Evolutionary conservation across 257 asterid species (phyloP).

Genomic region (Solanum virginianum): DNA sequence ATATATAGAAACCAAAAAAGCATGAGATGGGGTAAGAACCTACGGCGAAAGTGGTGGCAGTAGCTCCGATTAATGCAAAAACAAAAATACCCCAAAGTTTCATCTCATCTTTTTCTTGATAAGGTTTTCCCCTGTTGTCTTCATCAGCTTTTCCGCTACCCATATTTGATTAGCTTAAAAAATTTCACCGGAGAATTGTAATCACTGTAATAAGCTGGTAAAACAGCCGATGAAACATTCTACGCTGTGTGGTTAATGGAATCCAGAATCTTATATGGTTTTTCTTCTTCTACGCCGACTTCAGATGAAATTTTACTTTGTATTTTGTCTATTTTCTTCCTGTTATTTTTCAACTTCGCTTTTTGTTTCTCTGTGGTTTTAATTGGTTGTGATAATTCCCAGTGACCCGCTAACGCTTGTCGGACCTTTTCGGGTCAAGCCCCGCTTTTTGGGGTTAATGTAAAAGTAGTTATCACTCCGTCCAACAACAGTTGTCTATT

Average conservation of each 20-base stretch:
- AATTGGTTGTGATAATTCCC: not conserved
- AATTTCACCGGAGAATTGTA: not conserved
- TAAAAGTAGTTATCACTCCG: not conserved
- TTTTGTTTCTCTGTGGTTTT: not conserved
- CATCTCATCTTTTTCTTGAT: slow-evolving; percentile 29
- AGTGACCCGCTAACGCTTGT: not conserved
- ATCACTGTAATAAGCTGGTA: not conserved
- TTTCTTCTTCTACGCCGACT: not conserved
- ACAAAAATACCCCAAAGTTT: slow-evolving; percentile 50
- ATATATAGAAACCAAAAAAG: not conserved
- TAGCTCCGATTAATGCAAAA: slow-evolving; percentile 75
- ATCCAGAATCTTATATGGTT: not conserved
- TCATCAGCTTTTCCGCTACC: not conserved
- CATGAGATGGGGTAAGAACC: slow-evolving; percentile 4
- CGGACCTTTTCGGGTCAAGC: not conserved
- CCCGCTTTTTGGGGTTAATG: too few relatives aligned
- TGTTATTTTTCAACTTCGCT: not conserved
- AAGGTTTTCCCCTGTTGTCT: slow-evolving; percentile 25
- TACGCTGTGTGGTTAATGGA: not conserved
- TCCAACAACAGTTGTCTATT: too few relatives aligned
- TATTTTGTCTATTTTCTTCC: not conserved
- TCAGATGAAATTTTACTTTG: not conserved
- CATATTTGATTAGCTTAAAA: not conserved
- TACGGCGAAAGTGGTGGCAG: slow-evolving; percentile 72
- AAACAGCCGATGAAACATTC: not conserved